Evolutionary conservation across 1,284 basidiomycete species (phyloP).

Genomic region (Bjerkandera adusta): DNA sequence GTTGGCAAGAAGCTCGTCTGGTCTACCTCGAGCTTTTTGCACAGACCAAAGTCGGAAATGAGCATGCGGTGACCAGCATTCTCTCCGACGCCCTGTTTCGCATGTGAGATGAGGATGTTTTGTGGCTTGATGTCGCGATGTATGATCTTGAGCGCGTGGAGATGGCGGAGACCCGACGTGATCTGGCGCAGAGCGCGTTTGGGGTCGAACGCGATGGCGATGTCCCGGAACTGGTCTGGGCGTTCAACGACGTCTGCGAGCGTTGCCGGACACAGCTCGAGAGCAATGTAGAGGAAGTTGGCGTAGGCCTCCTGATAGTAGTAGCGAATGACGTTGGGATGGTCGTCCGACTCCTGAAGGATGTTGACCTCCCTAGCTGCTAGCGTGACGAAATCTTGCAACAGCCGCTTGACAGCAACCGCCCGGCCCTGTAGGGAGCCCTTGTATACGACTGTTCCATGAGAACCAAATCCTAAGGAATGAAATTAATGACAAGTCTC

Average conservation of each 20-base stretch:
- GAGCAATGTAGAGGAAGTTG: conserved; percentile 95
- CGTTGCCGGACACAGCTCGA: conserved; percentile 94
- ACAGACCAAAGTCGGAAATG: conserved; percentile 94
- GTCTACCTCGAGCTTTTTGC: conserved; percentile 89
- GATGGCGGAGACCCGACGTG: conserved; percentile 83
- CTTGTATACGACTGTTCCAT: conserved; percentile 93
- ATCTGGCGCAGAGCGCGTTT: conserved; percentile 90
- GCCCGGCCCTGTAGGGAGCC: conserved; percentile 95
- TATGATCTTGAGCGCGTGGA: conserved; percentile 94
- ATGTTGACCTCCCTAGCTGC: conserved; percentile 94
- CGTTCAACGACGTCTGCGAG: conserved; percentile 91
- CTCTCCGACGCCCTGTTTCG: conserved; percentile 53
- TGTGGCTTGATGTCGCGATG: conserved; percentile 99
- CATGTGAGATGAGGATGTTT: conserved; percentile 89
- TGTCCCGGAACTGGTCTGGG: conserved; percentile 71
- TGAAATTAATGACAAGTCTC: conserved; percentile 1
- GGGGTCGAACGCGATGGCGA: conserved; percentile 73
- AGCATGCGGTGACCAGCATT: conserved; percentile 77
- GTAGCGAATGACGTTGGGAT: conserved; percentile 97
- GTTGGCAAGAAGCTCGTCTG: conserved; percentile 91
- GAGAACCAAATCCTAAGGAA: conserved; percentile 88
- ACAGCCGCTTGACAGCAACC: conserved; percentile 94
- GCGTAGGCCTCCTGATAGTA: conserved; percentile 95
- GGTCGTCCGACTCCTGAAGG: conserved; percentile 95
- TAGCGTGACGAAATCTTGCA: conserved; percentile 94